Base-by-base conservation (phyloP, 2,329 filamentous ascomycete genomes). In the Dothidotthia symphoricarpi region DNA sequence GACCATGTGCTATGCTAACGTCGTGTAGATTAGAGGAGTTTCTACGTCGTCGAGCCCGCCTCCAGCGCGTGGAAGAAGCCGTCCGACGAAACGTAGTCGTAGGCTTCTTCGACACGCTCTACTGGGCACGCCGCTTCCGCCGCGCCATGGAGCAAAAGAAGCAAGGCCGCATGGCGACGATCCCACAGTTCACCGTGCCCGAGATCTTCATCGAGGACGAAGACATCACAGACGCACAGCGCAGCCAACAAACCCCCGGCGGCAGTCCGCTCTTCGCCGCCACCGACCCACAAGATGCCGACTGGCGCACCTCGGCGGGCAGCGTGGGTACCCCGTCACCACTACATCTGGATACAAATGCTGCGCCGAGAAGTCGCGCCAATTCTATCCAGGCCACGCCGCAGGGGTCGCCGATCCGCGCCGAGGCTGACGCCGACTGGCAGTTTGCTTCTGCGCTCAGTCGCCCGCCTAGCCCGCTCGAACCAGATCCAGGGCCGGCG, bases 21-120 rank as follows among this genome's bases (percentile, higher is more conserved):
- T 8, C 4, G 4, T 17, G 26, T 26, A 88, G 88, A 45, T 78
- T 98, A 2, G 93, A 98, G 59, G 93, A 98, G 63, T 98, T 95
- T 66, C 70, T 98, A 39, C 85, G 91, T 41, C 88, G 94, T 25
- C 83, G 91, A 45, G 88, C 90, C 22, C 82, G 91, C 36, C 75
- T 98, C 31, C 91, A 97, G 64, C 85, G 91, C 45, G 91, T 98
- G 1, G 88, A 98, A 56, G 91, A 98, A 67, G 88, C 93, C 52
- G 88, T 97, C 28, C 85, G 88, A 41, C 82, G 94, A 41, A 86
- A 91, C 47, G 82, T 90, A 17, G 93, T 98, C 8, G 79, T 93
- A 28, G 89, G 90, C 27, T 98, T 98, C 72, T 97, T 98, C 67
- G 87, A 97, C 63, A 97, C 90, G 11, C 69, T 93, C 70, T 90